Percentiles rank a stretch among this genome's conserved stretches.
These are phyloP conservation scores for Larix kaempferi DNA, from an alignment of 75 land plant species.

Conservation along the genomic window DNA sequence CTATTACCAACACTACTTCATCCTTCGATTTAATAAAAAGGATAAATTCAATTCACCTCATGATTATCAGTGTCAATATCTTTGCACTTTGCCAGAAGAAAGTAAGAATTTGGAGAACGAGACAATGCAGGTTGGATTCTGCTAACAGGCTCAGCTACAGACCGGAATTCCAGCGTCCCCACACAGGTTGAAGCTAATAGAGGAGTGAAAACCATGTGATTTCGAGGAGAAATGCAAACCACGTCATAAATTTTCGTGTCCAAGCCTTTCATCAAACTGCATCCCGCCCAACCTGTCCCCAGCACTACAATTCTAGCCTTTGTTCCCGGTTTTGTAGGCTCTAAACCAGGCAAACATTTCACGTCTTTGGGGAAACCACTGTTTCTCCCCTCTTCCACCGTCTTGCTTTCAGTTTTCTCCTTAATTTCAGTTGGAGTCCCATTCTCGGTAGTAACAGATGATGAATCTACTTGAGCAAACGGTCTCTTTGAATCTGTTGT, in stretches of 20 bases:
- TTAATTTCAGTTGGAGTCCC: background rate
- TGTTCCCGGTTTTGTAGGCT: slow-evolving; percentile 48
- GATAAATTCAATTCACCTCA: slow-evolving; percentile 26
- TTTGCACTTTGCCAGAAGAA: slow-evolving; percentile 68
- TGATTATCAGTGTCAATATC: slow-evolving; percentile 55
- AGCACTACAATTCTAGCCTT: slow-evolving; percentile 84
- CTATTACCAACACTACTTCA: too few relatives aligned
- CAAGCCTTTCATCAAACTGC: slow-evolving; percentile 73
- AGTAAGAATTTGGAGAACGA: slow-evolving; percentile 62
- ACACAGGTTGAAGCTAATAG: slow-evolving; percentile 95
- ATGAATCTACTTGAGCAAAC: background rate
- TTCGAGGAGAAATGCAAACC: slow-evolving; percentile 91
- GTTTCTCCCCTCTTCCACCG: background rate
- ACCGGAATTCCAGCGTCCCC: slow-evolving; percentile 93
- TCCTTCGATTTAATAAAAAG: background rate
- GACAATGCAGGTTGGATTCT: slow-evolving; percentile 85
- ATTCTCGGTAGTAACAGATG: background rate
- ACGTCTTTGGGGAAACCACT: background rate
- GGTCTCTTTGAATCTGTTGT: background rate
- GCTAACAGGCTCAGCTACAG: slow-evolving; percentile 91
- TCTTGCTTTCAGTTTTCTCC: background rate
- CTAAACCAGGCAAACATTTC: slow-evolving; percentile 27
- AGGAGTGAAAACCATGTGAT: slow-evolving; percentile 99
- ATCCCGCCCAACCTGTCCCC: slow-evolving; percentile 95
- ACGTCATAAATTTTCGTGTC: slow-evolving; percentile 72